These are phyloP conservation scores for Dentipellis sp. DNA, from an alignment of 768 basidiomycete genomes.

Conservation along the genomic window DNA sequence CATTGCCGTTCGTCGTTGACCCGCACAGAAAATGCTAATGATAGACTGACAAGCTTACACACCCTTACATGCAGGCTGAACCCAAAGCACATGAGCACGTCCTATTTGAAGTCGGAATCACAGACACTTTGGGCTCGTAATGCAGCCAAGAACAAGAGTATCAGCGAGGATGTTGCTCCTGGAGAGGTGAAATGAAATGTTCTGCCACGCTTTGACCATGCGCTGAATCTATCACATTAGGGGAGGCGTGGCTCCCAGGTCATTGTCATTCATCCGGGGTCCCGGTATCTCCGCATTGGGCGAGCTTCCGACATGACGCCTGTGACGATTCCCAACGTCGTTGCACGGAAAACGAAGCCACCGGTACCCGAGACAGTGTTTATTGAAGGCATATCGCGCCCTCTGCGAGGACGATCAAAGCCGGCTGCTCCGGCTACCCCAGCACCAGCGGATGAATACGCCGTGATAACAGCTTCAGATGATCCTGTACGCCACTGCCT, in stretches of 20 bases:
- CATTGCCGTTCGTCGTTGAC: constrained; percentile 30
- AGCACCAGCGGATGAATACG: constrained; percentile 38
- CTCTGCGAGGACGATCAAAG: constrained; percentile 29
- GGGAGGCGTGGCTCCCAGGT: constrained; percentile 68
- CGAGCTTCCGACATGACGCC: constrained; percentile 72
- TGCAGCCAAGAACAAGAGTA: constrained; percentile 26
- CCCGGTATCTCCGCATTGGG: constrained; percentile 63
- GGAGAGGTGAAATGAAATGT: not conserved
- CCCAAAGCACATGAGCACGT: constrained; percentile 71
- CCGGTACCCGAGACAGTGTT: constrained; percentile 34
- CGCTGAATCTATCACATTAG: constrained; percentile 18
- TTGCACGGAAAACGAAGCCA: constrained; percentile 53
- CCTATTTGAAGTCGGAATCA: constrained; percentile 68
- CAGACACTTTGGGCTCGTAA: constrained; percentile 72
- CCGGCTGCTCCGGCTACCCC: constrained; percentile 6
- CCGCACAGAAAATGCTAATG: constrained; percentile 8
- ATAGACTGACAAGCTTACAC: not conserved
- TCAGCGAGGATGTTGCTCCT: constrained; percentile 11
- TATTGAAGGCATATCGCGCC: constrained; percentile 46
- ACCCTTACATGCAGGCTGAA: constrained; percentile 41
- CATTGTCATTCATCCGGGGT: constrained; percentile 74
- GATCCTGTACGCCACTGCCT: constrained; percentile 40
- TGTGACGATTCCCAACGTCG: constrained; percentile 55
- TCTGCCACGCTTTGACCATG: not conserved
- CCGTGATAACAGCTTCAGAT: constrained; percentile 36